These are phyloP conservation scores for Hirsutella minnesotensis DNA, from an alignment of 2,329 filamentous ascomycete species.

Conservation along the genomic window DNA sequence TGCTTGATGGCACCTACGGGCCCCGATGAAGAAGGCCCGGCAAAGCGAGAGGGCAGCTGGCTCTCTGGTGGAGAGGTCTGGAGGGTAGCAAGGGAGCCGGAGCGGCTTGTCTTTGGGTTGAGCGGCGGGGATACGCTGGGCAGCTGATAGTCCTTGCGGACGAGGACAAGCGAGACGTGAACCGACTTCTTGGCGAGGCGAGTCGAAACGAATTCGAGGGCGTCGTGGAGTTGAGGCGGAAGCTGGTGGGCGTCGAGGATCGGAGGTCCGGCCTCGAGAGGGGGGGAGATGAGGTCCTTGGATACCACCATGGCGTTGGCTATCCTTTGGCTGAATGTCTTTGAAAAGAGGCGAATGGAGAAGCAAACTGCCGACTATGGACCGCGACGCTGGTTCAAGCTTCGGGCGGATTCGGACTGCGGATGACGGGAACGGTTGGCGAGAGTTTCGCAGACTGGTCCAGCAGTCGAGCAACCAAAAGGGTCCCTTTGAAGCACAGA, in stretches of 20 bases:
- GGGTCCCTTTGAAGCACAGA: too few relatives aligned
- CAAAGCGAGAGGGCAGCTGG: background rate
- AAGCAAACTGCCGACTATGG: too few relatives aligned
- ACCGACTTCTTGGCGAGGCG: constrained; percentile 42
- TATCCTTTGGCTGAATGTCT: background rate
- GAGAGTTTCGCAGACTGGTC: too few relatives aligned
- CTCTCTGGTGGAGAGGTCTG: background rate
- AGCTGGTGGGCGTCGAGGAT: constrained; percentile 45
- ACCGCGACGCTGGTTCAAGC: too few relatives aligned
- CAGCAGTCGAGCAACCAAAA: too few relatives aligned
- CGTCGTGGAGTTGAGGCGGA: constrained; percentile 39
- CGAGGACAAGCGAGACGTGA: constrained; percentile 45
- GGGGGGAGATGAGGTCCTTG: constrained; percentile 48
- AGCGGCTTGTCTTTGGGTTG: constrained; percentile 4
- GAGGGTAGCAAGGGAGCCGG: background rate
- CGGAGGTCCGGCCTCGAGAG: constrained; percentile 50
- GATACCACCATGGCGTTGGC: constrained; percentile 25
- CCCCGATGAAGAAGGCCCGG: constrained; percentile 5
- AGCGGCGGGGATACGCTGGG: constrained; percentile 20
- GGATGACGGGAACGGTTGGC: too few relatives aligned
- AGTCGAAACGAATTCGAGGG: constrained; percentile 46
- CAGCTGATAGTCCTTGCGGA: constrained; percentile 44
- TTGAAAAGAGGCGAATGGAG: too few relatives aligned
- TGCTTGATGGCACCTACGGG: constrained; percentile 21
- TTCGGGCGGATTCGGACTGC: too few relatives aligned